Evolutionary conservation across 495 filamentous ascomycete genomes (phyloP).

Genomic region (Aspergillus diversus): DNA sequence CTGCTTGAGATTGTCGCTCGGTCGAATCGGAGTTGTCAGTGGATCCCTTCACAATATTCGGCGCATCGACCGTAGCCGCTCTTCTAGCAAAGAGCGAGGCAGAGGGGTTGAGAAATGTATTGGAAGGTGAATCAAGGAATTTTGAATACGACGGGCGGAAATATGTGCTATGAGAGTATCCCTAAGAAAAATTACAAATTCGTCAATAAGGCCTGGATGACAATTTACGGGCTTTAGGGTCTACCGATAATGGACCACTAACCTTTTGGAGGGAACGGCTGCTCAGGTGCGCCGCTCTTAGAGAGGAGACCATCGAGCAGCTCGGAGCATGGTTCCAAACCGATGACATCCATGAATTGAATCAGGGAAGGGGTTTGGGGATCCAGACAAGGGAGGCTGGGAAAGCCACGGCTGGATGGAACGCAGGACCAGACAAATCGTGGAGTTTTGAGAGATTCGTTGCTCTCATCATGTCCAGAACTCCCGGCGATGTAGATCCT

Average conservation of each 20-base stretch:
- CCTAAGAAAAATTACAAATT: conserved; percentile 7
- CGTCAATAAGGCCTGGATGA: conserved; percentile 7
- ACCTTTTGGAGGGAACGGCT: conserved; percentile 35
- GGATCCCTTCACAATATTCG: no score
- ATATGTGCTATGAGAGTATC: conserved; percentile 16
- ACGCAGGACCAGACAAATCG: neutral
- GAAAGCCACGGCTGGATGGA: neutral
- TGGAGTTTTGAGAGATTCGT: neutral
- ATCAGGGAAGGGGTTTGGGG: conserved; percentile 16
- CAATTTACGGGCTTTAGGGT: neutral
- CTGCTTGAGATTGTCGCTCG: neutral
- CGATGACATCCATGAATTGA: conserved; percentile 57
- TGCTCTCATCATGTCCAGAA: neutral
- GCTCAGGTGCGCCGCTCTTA: conserved; percentile 40
- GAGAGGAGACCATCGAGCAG: conserved; percentile 43
- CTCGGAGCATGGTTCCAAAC: conserved; percentile 47
- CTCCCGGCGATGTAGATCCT: neutral
- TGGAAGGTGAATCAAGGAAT: conserved; percentile 2
- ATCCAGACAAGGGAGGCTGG: neutral
- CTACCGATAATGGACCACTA: no score
- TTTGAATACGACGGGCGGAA: conserved; percentile 15
- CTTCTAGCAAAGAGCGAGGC: neutral
- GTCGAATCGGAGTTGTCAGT: conserved; percentile 6
- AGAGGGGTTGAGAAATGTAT: conserved; percentile 8
- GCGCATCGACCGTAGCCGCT: no score